Percentiles rank a stretch among this genome's conserved stretches.
Conservation (phyloP, 2,329 filamentous ascomycete species). For the Fusarium sacchari region DNA sequence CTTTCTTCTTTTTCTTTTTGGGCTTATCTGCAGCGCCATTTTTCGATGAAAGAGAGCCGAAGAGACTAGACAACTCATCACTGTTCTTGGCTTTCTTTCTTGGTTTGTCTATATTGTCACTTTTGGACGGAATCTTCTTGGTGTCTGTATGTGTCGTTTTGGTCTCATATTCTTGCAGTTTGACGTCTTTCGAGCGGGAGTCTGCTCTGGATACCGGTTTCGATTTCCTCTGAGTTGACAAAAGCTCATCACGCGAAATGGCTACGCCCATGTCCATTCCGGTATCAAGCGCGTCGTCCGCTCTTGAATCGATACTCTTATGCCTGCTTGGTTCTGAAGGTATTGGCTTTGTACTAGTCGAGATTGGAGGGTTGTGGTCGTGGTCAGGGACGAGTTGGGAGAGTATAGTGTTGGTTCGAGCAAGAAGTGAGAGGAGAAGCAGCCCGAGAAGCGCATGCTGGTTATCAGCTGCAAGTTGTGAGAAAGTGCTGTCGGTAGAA, state of each 20-base stretch:
- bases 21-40: constrained; percentile 51
- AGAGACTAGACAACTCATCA: constrained; percentile 75
- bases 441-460: constrained; percentile 79
- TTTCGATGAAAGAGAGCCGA: constrained; percentile 44
- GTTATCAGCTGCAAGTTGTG: constrained; percentile 74
- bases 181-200: background rate
- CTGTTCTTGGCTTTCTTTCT: constrained; percentile 68
- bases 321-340: background rate
- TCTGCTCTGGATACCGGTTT: constrained; percentile 4
- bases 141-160: constrained; percentile 14
- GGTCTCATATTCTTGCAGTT: background rate
- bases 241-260: constrained; percentile 43
- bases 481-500: constrained; percentile 64
- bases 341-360: background rate
- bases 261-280: constrained; percentile 43
- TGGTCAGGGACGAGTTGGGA: constrained; percentile 46
- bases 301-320: background rate
- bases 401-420: constrained; percentile 63
- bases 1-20: constrained; percentile 67
- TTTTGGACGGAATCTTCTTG: constrained; percentile 46
- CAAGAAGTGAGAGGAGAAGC: constrained; percentile 72
- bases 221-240: constrained; percentile 1
- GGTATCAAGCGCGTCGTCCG: background rate
- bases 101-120: constrained; percentile 51
- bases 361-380: background rate